Percentiles rank a stretch among this genome's conserved stretches.
These are phyloP conservation scores for Yamadazyma nakazawae DNA, from an alignment of 805 yeast genomes.

Conservation along the genomic window DNA sequence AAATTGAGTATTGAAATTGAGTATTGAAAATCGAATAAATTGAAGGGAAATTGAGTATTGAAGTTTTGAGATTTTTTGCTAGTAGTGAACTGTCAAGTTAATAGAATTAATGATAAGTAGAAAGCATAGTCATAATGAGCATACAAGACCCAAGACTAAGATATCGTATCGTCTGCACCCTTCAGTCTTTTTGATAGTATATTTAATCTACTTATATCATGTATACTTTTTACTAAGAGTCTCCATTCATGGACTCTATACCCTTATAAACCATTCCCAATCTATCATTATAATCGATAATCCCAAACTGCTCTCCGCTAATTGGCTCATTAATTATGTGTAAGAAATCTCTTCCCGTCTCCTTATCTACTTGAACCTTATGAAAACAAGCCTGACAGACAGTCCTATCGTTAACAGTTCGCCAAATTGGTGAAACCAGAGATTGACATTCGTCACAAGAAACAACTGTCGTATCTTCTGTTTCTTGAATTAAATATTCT, in stretches of 20 bases:
- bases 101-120: no score
- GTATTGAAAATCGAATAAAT: background rate
- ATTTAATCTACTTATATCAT: no score
- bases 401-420: slow-evolving; percentile 17
- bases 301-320: slow-evolving; percentile 31
- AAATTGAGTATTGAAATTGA: background rate
- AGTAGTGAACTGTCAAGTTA: no score
- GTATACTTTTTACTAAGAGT: no score
- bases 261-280: slow-evolving; percentile 6
- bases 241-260: background rate
- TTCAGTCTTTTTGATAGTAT: no score
- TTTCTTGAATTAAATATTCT: background rate
- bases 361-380: slow-evolving; percentile 10
- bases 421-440: slow-evolving; percentile 36
- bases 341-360: slow-evolving; percentile 14
- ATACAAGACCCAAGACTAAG: no score
- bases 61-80: no score
- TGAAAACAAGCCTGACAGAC: slow-evolving; percentile 36
- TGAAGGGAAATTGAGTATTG: no score
- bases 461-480: background rate
- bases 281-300: slow-evolving; percentile 22
- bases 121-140: no score
- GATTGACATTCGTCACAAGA: slow-evolving; percentile 11
- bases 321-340: slow-evolving; percentile 28
- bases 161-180: no score